Evolutionary conservation across 129 eudicot species (phyloP).

Genomic region (Scalesia atractyloides): DNA sequence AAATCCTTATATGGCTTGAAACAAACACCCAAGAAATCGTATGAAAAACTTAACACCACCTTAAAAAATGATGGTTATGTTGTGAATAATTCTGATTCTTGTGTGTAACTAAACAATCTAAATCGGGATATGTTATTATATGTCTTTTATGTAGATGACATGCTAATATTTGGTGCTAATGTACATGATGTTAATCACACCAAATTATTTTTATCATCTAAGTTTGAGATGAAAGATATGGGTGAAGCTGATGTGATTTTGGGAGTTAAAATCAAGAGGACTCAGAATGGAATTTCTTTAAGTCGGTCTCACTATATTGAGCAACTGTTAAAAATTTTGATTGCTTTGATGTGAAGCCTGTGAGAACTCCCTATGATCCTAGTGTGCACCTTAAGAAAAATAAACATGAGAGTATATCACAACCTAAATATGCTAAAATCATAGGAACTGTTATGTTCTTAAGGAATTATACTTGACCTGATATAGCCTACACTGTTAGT

Average conservation of each 20-base stretch:
- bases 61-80: not conserved
- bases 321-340: not conserved
- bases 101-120: not conserved
- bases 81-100: not conserved
- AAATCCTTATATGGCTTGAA: not conserved
- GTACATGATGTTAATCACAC: not conserved
- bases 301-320: not conserved
- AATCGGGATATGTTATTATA: not conserved
- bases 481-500: not conserved
- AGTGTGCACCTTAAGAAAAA: not conserved
- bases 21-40: not conserved
- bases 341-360: not conserved
- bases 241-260: no score
- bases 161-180: not conserved
- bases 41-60: not conserved
- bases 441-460: not conserved
- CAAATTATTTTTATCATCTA: not conserved
- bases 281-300: not conserved
- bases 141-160: not conserved
- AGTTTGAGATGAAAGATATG: slow-evolving; percentile 1
- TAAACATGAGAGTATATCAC: not conserved
- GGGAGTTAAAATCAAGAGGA: not conserved
- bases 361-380: not conserved
- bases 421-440: not conserved
- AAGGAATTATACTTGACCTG: not conserved